phyloP scores from a whole-genome alignment of 257 asterid genomes.

The Rehmannia glutinosa region DNA sequence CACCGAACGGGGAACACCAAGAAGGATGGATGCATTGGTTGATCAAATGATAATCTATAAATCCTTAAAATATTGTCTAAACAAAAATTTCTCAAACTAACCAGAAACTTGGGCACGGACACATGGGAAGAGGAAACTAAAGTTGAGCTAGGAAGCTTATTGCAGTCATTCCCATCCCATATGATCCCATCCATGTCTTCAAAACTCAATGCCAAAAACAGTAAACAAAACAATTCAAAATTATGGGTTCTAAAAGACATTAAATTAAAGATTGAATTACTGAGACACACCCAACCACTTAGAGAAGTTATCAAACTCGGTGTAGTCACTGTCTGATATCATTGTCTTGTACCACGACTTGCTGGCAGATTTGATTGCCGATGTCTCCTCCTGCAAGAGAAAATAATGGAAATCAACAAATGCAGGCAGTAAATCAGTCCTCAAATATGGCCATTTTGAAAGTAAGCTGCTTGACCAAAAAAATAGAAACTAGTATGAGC shows the following conservation, averaged over 20 bases:
- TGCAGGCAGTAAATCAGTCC: background rate
- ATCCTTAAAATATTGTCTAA: conserved; percentile 8
- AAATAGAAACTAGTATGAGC: too few relatives aligned
- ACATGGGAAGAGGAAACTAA: conserved; percentile 2
- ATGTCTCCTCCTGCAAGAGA: conserved; percentile 74
- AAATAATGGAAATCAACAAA: background rate
- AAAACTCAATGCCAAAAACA: conserved; percentile 4
- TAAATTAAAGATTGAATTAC: conserved; percentile 26
- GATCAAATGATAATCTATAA: background rate
- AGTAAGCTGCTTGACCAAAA: too few relatives aligned
- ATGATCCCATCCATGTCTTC: conserved; percentile 17
- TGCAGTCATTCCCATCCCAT: background rate
- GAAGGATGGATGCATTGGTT: background rate
- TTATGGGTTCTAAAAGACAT: conserved; percentile 15
- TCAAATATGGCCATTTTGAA: too few relatives aligned
- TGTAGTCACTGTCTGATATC: conserved; percentile 81
- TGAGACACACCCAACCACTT: conserved; percentile 84
- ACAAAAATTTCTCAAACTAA: conserved; percentile 28
- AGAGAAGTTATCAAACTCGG: conserved; percentile 75
- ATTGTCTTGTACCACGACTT: conserved; percentile 81
- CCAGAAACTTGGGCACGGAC: conserved; percentile 13
- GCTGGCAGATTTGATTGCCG: conserved; percentile 57
- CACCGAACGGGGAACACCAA: too few relatives aligned
- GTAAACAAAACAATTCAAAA: background rate
- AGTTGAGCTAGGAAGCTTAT: background rate